Conservation (phyloP, 345 rosid species). For the Citrus mangshanensis region DNA sequence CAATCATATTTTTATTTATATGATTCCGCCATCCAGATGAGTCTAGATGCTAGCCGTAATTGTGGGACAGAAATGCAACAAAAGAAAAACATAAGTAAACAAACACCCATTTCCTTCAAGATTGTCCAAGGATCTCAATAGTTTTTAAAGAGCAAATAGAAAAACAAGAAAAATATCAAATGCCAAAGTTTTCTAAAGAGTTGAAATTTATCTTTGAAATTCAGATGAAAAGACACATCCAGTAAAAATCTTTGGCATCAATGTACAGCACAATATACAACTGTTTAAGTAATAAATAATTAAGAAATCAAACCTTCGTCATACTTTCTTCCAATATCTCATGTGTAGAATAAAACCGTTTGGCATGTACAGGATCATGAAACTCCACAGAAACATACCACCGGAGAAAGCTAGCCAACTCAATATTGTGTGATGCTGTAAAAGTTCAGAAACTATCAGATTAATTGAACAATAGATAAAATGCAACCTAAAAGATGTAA, state of each 20-base stretch:
- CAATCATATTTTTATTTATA: background rate
- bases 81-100: too few relatives aligned
- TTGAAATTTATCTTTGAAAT: background rate
- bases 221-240: background rate
- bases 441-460: constrained; percentile 27
- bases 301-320: constrained; percentile 52
- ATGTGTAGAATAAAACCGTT: constrained; percentile 73
- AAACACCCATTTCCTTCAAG: too few relatives aligned
- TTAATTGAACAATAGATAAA: constrained; percentile 13
- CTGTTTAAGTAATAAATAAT: background rate
- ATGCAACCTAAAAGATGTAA: background rate
- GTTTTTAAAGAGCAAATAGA: background rate
- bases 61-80: too few relatives aligned
- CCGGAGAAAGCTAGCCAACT: constrained; percentile 91
- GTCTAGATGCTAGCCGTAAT: too few relatives aligned
- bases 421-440: constrained; percentile 79
- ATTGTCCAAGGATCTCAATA: too few relatives aligned
- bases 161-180: background rate
- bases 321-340: constrained; percentile 76
- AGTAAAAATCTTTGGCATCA: background rate
- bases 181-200: background rate
- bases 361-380: constrained; percentile 77
- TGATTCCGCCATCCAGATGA: too few relatives aligned
- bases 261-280: background rate
- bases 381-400: constrained; percentile 97